Evolutionary conservation across 331 rosid species (phyloP), one percentile per base, ranked within the genome.

Genomic region (Rhamnella rubrinervis): DNA sequence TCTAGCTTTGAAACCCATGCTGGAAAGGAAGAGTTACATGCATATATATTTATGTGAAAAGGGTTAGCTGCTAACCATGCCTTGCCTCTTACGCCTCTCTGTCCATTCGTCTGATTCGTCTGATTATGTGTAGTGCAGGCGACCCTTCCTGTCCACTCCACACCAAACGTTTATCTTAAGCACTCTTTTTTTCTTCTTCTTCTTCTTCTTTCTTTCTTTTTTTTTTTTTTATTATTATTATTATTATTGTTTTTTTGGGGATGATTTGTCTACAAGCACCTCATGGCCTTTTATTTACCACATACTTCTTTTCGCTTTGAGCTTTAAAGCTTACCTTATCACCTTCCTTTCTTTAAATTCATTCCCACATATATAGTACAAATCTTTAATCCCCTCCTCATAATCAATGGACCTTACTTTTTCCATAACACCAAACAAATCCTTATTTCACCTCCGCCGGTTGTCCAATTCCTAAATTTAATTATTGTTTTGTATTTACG

Each of bases 51-150:
- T 26, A 26, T 26, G 87, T 68, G 74, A 81, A 81, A 81, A 78
- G 68, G 70, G 31, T 2, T 26, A 26, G 31, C 4, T 2, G 35
- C 63, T 12, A n/a, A 55, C 65, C 21, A 61, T 59, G 66, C 77
- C 80, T 75, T 75, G 61, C 41, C 59, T 75, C 66, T 70, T 53
- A 74, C 73, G 80, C 80, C 46, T 61, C 79, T 53, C 68, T 74
- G 67, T 56, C 67, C 67, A 67, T 19, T 56, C 37, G 16, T 19
- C 19, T 40, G 40, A 67, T 19, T 56, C 37, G 16, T 19, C 19
- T 40, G 40, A 59, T 35, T 11, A 44, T 31, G 69, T 65, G 26
- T 37, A 19, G 31, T 20, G 55, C 12, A 26, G 80, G 64, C 71
- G 55, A 51, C 64, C 52, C 73, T 69, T 71, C 66, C 20, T 50